Conservation (phyloP, 139 green algal species). For the Picochlorum sp. region DNA sequence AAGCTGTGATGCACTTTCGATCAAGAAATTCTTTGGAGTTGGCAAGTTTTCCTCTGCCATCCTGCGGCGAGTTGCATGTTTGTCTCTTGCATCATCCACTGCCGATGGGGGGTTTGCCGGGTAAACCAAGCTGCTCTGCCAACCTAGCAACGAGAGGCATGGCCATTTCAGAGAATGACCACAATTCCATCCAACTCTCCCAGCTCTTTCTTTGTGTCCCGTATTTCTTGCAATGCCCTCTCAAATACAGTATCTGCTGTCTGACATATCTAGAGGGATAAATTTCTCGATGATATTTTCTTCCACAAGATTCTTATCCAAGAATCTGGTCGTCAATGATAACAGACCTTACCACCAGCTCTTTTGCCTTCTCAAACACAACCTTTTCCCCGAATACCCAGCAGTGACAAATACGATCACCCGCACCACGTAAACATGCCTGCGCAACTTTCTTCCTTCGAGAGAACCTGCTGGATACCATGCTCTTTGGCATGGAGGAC, state of each 20-base stretch:
- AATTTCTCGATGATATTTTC: conserved; percentile 75
- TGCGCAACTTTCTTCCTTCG: conserved; percentile 50
- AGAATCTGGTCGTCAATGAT: conserved; percentile 77
- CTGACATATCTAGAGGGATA: conserved; percentile 70
- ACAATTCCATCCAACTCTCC: conserved; percentile 71
- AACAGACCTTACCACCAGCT: conserved; percentile 69
- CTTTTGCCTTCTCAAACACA: conserved; percentile 80
- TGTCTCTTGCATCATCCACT: conserved; percentile 79
- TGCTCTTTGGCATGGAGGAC: conserved; percentile 31
- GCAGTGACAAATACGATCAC: conserved; percentile 81
- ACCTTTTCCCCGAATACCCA: conserved; percentile 69
- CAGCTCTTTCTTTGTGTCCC: conserved; percentile 41
- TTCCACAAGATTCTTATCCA: conserved; percentile 49
- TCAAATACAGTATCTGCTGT: conserved; percentile 75
- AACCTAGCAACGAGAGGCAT: conserved; percentile 71
- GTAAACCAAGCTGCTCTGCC: conserved; percentile 68
- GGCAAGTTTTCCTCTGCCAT: conserved; percentile 65
- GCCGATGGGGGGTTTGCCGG: conserved; percentile 39
- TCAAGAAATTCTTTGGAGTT: conserved; percentile 54
- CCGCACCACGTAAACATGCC: conserved; percentile 61
- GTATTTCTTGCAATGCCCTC: conserved; percentile 47
- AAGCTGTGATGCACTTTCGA: conserved; percentile 42
- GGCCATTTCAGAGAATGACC: conserved; percentile 85
- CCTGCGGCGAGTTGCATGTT: conserved; percentile 45
- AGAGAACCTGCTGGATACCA: conserved; percentile 34